Percentiles rank a stretch among this genome's conserved stretches.
These are phyloP conservation scores for Agrocybe praecox DNA, from an alignment of 768 basidiomycete genomes.

Conservation along the genomic window DNA sequence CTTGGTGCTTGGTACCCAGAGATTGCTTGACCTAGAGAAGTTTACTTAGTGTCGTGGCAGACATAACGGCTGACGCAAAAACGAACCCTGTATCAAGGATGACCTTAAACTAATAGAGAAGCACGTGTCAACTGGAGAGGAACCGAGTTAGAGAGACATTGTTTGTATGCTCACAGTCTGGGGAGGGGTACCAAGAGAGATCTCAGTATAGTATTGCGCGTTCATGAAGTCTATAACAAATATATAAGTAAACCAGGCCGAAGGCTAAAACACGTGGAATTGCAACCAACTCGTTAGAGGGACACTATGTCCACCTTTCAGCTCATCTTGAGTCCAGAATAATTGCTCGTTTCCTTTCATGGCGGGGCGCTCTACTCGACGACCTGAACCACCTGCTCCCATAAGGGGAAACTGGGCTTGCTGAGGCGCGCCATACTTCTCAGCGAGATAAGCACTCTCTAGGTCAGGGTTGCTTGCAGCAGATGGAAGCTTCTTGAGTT, in stretches of 20 bases:
- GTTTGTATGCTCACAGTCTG: constrained; percentile 77
- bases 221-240: constrained; percentile 86
- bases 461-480: constrained; percentile 62
- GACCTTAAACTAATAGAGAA: constrained; percentile 84
- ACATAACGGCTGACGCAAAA: background rate
- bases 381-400: constrained; percentile 75
- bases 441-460: constrained; percentile 84
- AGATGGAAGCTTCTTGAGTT: constrained; percentile 82
- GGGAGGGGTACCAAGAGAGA: constrained; percentile 79
- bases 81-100: constrained; percentile 87
- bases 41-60: background rate
- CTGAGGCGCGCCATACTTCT: constrained; percentile 80
- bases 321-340: constrained; percentile 80
- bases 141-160: background rate
- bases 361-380: constrained; percentile 47
- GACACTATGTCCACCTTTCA: constrained; percentile 80
- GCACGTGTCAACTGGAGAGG: constrained; percentile 1
- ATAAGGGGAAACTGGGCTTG: constrained; percentile 59
- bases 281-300: constrained; percentile 83
- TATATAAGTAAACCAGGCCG: constrained; percentile 4
- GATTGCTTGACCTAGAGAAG: constrained; percentile 73
- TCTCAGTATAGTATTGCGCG: constrained; percentile 95
- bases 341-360: constrained; percentile 55
- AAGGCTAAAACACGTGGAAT: background rate
- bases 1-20: constrained; percentile 86